Evolutionary conservation across 495 filamentous ascomycete genomes (phyloP), one percentile per base, ranked within the genome.

Genomic region (Apodospora peruviana): DNA sequence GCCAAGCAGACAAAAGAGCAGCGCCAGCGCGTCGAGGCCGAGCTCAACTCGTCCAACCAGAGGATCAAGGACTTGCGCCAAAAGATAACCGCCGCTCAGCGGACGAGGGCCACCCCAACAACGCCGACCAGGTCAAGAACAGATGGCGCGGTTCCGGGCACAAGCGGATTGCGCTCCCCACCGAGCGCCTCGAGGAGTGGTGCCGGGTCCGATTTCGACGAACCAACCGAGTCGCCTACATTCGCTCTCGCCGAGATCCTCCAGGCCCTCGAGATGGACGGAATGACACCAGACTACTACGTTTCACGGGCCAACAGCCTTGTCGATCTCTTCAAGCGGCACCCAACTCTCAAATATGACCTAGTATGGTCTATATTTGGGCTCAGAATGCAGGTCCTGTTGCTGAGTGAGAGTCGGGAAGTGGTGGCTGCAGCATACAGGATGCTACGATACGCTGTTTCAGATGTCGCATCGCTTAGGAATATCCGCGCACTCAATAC

Each of bases 1-100:
- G 83, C 87, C 11, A 98, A 97, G 65, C 90, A 97, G 60, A 86
- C 87, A 18, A 95, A 90, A 58, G 90, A 96, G 41, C 94, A 96
- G 65, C 81, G 90, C 45, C 73, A 82, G 44, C 77, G 81, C 59
- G 91, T 96, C 7, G 94, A 98, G 68, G 84, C 84, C 44, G 91
- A 98, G 70, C 76, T 97, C 47, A 91, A 82, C 64, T 81, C 87
- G 20, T 91, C 90, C n/a, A 97, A 95, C 60, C 77, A 80, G 57
- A 90, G 91, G 63, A 87, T 98, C 53, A 87, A 83, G 45, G 83
- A 94, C 61, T 66, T 97, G 43, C 85, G 84, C 51, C 75, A 78
- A 55, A 84, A 87, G 66, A 81, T 98, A 43, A 82, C 89, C 46
- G 87, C 87, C 43, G 70, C 77, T 32, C 78, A 79, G 53, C 67